A percentile compares a stretch with the other conserved stretches of the same genome.
phyloP scores from a whole-genome alignment of 1,139 yeast species.

The Hemisphaericaspora xylofermentans region DNA sequence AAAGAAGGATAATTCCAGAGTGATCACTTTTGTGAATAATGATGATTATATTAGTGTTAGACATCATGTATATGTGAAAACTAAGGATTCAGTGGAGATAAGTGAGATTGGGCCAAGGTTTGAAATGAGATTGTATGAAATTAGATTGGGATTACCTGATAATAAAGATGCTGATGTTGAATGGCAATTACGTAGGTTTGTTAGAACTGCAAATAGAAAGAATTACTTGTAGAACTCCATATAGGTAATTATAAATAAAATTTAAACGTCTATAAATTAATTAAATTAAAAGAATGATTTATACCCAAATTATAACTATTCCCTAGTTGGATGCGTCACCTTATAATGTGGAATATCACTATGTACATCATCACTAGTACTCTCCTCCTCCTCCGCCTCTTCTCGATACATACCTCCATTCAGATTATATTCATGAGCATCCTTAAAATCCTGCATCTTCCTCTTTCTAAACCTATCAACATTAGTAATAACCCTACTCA shows the following conservation, averaged over 20 bases:
- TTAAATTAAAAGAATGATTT: not conserved
- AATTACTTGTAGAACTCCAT: slow-evolving; percentile 73
- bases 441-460: slow-evolving; percentile 5
- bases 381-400: not conserved
- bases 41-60: slow-evolving; percentile 92
- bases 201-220: slow-evolving; percentile 92
- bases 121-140: slow-evolving; percentile 90
- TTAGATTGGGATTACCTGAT: slow-evolving; percentile 86
- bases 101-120: slow-evolving; percentile 99
- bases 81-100: slow-evolving; percentile 84
- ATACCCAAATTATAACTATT: not conserved
- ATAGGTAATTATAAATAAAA: not conserved
- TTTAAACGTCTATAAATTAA: not conserved
- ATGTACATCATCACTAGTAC: slow-evolving; percentile 3
- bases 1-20: slow-evolving; percentile 77
- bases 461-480: slow-evolving; percentile 12
- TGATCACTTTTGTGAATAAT: slow-evolving; percentile 83
- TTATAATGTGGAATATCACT: slow-evolving; percentile 11
- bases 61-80: slow-evolving; percentile 90
- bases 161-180: slow-evolving; percentile 97
- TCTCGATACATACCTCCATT: not conserved
- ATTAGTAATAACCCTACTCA: slow-evolving; percentile 15
- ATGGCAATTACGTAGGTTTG: slow-evolving; percentile 92
- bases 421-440: not conserved
- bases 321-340: slow-evolving; percentile 5